These are phyloP conservation scores for Dactylis glomerata DNA, from an alignment of 176 grass and related monocot genomes.

Conservation along the genomic window DNA sequence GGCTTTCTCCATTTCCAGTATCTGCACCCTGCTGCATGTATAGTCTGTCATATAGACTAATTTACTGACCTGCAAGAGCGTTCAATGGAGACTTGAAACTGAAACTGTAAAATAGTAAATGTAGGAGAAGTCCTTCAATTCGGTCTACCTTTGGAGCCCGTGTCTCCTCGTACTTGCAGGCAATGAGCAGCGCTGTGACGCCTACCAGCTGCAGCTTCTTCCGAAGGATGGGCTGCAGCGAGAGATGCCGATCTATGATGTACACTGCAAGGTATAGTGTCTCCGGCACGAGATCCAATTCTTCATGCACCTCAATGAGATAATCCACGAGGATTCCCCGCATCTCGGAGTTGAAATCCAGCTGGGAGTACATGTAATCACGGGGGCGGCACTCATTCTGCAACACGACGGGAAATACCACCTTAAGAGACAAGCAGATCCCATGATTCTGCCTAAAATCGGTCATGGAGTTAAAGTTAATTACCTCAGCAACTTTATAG, in stretches of 20 bases:
- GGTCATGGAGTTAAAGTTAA: neutral
- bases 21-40: no score
- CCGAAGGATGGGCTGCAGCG: conserved; percentile 37
- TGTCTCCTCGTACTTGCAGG: conserved; percentile 90
- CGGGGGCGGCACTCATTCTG: conserved; percentile 39
- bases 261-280: conserved; percentile 75
- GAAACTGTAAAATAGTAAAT: neutral
- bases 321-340: conserved; percentile 73
- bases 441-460: neutral
- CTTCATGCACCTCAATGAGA: conserved; percentile 85
- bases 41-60: no score
- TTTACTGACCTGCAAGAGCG: no score
- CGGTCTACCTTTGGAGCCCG: conserved; percentile 55
- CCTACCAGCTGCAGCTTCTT: conserved; percentile 81
- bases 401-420: conserved; percentile 15
- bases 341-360: conserved; percentile 82
- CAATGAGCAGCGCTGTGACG: conserved; percentile 70
- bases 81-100: no score
- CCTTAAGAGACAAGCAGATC: neutral
- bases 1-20: no score
- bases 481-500: conserved; percentile 74
- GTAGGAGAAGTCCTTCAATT: neutral
- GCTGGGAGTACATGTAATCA: conserved; percentile 78
- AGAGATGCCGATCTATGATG: conserved; percentile 71
- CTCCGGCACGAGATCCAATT: conserved; percentile 81